A percentile compares a stretch with the other conserved stretches of the same genome.
Evolutionary conservation across 1,284 basidiomycete genomes (phyloP).

Genomic region (Ceratobasidium sp.): DNA sequence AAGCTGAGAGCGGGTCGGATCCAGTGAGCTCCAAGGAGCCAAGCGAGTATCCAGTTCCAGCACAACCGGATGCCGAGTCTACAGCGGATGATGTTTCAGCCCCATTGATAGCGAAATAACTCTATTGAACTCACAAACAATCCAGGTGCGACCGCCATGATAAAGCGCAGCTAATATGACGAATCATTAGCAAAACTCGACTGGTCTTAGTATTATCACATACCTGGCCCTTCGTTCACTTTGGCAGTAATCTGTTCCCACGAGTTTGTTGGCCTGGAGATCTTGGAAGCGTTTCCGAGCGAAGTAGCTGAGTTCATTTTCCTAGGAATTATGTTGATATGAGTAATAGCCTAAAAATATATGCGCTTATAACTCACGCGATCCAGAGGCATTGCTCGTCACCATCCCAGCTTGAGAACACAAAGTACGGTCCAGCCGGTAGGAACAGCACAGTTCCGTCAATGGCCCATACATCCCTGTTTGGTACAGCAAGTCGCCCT

Average conservation of each 20-base stretch:
- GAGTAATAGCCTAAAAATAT: background rate
- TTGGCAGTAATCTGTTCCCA: conserved; percentile 31
- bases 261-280: conserved; percentile 6
- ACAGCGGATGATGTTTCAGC: background rate
- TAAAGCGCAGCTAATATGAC: background rate
- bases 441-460: conserved; percentile 32
- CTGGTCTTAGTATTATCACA: background rate
- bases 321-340: background rate
- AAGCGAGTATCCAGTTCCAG: conserved; percentile 36
- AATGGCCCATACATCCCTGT: conserved; percentile 3
- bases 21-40: conserved; percentile 5
- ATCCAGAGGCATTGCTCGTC: conserved; percentile 41
- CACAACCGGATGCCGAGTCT: conserved; percentile 35
- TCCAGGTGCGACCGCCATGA: conserved; percentile 27
- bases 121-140: conserved; percentile 21
- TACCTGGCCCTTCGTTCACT: conserved; percentile 39
- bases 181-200: background rate
- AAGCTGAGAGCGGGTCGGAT: background rate
- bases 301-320: conserved; percentile 28
- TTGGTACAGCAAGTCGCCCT: background rate
- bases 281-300: conserved; percentile 12
- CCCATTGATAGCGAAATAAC: background rate
- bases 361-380: background rate
- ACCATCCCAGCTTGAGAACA: conserved; percentile 32
- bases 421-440: conserved; percentile 28